Evolutionary conservation across 1,139 yeast genomes (phyloP), one percentile per base, ranked within the genome.

Genomic region (Blastobotrys raffinosifermentans): DNA sequence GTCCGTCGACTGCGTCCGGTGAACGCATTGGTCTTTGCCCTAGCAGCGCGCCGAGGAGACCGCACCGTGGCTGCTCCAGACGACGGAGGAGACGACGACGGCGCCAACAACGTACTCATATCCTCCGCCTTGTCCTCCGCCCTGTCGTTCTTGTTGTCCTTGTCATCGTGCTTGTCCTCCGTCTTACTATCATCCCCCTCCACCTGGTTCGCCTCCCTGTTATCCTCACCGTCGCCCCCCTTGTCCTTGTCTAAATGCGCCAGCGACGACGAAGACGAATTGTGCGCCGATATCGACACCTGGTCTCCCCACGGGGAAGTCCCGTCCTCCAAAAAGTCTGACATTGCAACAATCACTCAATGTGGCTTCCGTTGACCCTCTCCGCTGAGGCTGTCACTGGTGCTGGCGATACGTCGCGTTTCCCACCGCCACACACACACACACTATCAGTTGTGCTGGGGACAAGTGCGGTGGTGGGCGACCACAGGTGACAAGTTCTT

Each of bases 231-330:
- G 22, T 26, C 16, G 20, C 27, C 34, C 9, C 29, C 29, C 26
- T 34, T 27, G 14, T 32, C 21, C 22, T 38, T 37, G 31, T 33
- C 35, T 4, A 34, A 39, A 26, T n/a, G n/a, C n/a, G n/a, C 25
- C 32, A 41, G 31, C 17, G 48, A 47, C 10, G 53, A 46, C 15
- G 51, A 37, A 5, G 51, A 46, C 18, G 53, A 49, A 33, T 47
- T 48, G 38, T 43, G 43, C 25, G 46, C 37, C n/a, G 48, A 43
- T 29, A 47, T 19, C 15, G 55, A 50, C 17, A 48, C 52, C 40
- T 50, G 53, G 41, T 51, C 55, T 8, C 50, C 55, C 55, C 55
- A 51, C 15, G 54, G 53, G 18, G 53, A 49, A 14, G 45, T 37
- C 9, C 40, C 44, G 14, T 38, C 44, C 10, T n/a, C n/a, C n/a